Evolutionary conservation across 176 grass and related monocot genomes (phyloP).

Genomic region (Calamus simplicifolius): DNA sequence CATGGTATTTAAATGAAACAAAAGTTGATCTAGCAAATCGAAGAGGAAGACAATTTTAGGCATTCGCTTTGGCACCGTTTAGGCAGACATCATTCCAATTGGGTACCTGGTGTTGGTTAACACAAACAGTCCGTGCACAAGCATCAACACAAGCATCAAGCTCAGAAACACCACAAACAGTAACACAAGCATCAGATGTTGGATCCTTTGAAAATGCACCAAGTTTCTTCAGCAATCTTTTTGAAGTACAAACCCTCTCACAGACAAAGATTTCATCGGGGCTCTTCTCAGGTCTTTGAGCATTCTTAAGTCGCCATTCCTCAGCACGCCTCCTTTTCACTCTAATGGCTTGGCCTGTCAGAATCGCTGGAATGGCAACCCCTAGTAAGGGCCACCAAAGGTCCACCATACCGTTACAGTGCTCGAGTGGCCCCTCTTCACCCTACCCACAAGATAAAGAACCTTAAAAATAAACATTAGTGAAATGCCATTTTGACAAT

Average conservation of each 20-base stretch:
- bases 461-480: no score
- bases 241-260: constrained; percentile 81
- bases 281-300: constrained; percentile 52
- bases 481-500: no score
- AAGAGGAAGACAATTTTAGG: constrained; percentile 65
- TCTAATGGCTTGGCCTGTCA: constrained; percentile 57
- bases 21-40: constrained; percentile 1
- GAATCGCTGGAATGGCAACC: constrained; percentile 42
- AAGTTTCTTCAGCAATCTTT: constrained; percentile 84
- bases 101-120: constrained; percentile 86
- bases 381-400: constrained; percentile 71
- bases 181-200: constrained; percentile 80
- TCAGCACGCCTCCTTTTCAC: constrained; percentile 58
- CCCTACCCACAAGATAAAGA: no score
- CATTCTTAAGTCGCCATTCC: constrained; percentile 59
- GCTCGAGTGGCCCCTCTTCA: no score
- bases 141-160: constrained; percentile 81
- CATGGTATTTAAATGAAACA: no score
- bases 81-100: constrained; percentile 95
- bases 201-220: constrained; percentile 91
- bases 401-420: constrained; percentile 29
- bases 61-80: constrained; percentile 86
- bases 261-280: constrained; percentile 77
- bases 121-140: constrained; percentile 83
- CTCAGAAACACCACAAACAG: constrained; percentile 77